These are phyloP conservation scores for Lepidopterella palustris DNA, from an alignment of 495 filamentous ascomycete species.

Conservation along the genomic window DNA sequence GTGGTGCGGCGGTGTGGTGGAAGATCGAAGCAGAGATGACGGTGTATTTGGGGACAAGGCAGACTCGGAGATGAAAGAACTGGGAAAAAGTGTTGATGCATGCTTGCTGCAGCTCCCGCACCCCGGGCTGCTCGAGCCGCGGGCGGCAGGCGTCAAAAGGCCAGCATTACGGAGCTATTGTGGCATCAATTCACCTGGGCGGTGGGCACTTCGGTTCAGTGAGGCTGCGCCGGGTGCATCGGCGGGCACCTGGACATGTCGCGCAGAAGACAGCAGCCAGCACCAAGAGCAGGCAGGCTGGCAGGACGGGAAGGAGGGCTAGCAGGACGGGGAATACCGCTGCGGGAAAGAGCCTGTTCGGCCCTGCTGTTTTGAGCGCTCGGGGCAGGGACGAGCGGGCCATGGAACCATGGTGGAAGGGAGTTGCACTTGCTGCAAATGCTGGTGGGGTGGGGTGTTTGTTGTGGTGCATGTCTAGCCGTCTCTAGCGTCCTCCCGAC, in stretches of 20 bases:
- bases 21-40: background rate
- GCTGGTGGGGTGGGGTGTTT: no score
- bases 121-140: slow-evolving; percentile 1
- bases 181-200: no score
- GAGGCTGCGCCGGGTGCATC: slow-evolving; percentile 1
- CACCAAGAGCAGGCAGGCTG: background rate
- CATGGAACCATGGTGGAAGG: no score
- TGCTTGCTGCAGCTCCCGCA: no score
- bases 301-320: background rate
- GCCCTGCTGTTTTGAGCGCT: no score
- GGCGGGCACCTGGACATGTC: slow-evolving; percentile 1
- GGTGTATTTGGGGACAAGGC: background rate
- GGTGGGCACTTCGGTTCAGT: no score
- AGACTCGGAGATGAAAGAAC: slow-evolving; percentile 10
- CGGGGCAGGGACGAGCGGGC: no score
- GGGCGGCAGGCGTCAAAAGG: slow-evolving; percentile 3
- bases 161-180: slow-evolving; percentile 13
- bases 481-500: slow-evolving; percentile 7
- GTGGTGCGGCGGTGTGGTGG: slow-evolving; percentile 4
- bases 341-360: no score
- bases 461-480: background rate
- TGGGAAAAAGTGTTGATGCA: no score
- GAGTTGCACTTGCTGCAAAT: no score
- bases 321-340: background rate
- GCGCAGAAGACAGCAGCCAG: background rate